A percentile compares a stretch with the other conserved stretches of the same genome.
These are phyloP conservation scores for Citrus trifoliata DNA, from an alignment of 345 rosid species.

Conservation along the genomic window DNA sequence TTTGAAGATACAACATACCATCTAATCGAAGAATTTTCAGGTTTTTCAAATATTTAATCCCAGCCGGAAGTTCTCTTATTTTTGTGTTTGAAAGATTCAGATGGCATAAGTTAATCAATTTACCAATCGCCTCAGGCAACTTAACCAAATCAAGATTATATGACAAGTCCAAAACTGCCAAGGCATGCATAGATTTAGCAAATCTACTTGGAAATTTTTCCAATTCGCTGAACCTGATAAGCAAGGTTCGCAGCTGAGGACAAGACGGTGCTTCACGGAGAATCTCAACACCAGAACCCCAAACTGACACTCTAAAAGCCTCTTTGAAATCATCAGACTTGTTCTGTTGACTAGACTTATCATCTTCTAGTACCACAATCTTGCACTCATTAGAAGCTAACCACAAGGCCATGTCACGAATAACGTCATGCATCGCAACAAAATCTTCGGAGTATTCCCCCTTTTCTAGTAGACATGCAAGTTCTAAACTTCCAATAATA, in stretches of 20 bases:
- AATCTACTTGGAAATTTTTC: not conserved
- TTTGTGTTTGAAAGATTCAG: slow-evolving; percentile 19
- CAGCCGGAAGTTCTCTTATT: not conserved
- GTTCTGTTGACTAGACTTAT: not conserved
- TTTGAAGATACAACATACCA: not conserved
- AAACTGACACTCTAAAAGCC: not conserved
- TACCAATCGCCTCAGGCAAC: not conserved
- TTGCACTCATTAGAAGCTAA: not conserved
- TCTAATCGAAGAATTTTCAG: slow-evolving; percentile 10
- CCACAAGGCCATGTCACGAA: slow-evolving; percentile 28
- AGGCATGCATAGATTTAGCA: not conserved
- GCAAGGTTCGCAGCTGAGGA: slow-evolving; percentile 2
- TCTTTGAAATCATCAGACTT: not conserved
- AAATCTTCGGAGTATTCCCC: not conserved
- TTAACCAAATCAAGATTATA: not conserved
- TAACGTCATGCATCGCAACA: slow-evolving; percentile 24
- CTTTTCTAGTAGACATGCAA: slow-evolving; percentile 19
- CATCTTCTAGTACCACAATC: not conserved
- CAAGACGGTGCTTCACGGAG: not conserved
- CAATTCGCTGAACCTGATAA: not conserved
- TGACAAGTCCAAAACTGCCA: slow-evolving; percentile 8
- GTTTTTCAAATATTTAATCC: not conserved
- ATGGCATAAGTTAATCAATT: not conserved
- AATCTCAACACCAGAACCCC: not conserved
- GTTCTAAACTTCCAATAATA: slow-evolving; percentile 8